Conservation (phyloP, 805 yeast species). For the Ogataea trehaloabstinens region DNA sequence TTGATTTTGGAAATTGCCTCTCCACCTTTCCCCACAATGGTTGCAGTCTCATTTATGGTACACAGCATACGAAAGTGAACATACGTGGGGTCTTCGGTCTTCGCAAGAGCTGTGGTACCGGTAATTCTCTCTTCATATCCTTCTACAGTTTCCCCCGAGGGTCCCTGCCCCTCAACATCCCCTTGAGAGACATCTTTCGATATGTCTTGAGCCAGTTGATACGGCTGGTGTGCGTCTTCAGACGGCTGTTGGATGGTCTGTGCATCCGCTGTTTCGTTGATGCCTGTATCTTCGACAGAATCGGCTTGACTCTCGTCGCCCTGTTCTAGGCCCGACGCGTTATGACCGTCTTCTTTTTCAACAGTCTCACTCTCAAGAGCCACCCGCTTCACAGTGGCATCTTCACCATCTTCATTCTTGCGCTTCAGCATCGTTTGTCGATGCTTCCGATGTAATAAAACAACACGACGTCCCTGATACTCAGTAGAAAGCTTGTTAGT, state of each 20-base stretch:
- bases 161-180: background rate
- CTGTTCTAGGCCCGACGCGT: constrained; percentile 39
- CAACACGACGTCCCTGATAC: background rate
- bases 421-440: constrained; percentile 48
- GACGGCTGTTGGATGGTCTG: background rate
- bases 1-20: constrained; percentile 65
- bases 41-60: constrained; percentile 70
- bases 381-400: constrained; percentile 59
- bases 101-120: constrained; percentile 16
- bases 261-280: background rate
- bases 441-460: no score
- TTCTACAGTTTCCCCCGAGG: constrained; percentile 5
- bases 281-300: constrained; percentile 1
- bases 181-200: constrained; percentile 1
- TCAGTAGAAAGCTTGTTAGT: background rate
- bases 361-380: constrained; percentile 65
- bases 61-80: constrained; percentile 74
- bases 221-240: constrained; percentile 1
- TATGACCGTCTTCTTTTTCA: constrained; percentile 40
- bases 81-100: constrained; percentile 53
- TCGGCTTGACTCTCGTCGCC: constrained; percentile 3
- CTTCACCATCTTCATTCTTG: constrained; percentile 64
- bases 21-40: constrained; percentile 80
- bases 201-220: background rate
- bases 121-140: constrained; percentile 1